phyloP scores from a whole-genome alignment of 2,329 filamentous ascomycete genomes.

The Arthrobotrys musiformis region DNA sequence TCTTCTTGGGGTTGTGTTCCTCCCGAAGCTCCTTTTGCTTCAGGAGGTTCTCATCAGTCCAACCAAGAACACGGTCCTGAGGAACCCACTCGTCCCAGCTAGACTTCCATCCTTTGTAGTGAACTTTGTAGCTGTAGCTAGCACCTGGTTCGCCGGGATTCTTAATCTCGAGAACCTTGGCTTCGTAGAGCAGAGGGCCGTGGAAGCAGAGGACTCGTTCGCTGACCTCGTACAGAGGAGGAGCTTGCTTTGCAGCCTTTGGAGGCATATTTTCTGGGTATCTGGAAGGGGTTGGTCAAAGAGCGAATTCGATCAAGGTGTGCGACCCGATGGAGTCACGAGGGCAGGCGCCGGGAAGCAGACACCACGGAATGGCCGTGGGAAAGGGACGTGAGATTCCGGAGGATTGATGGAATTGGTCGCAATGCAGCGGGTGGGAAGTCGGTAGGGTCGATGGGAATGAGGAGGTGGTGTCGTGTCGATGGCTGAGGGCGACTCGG shows the following conservation, averaged over 20 bases:
- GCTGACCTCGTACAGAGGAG: constrained; percentile 73
- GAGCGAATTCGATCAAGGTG: neutral
- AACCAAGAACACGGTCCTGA: constrained; percentile 90
- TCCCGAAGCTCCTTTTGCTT: constrained; percentile 73
- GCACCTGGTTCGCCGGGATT: constrained; percentile 64
- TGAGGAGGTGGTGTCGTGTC: constrained; percentile 22
- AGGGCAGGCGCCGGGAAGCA: neutral
- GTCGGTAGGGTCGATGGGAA: neutral
- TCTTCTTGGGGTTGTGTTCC: constrained; percentile 60
- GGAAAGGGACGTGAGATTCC: neutral
- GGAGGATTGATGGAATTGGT: neutral
- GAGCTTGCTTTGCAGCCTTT: constrained; percentile 64
- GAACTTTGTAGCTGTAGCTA: constrained; percentile 83
- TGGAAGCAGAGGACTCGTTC: constrained; percentile 98
- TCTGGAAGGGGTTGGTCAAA: neutral
- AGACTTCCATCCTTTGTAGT: constrained; percentile 99
- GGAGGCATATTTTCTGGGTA: constrained; percentile 42
- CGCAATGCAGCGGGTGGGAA: neutral
- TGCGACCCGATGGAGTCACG: neutral
- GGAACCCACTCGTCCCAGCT: constrained; percentile 99
- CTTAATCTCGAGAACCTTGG: constrained; percentile 86
- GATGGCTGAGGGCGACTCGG: constrained; percentile 15
- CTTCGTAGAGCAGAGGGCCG: constrained; percentile 95
- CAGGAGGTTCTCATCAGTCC: constrained; percentile 82
- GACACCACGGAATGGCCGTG: neutral